These are phyloP conservation scores for Alternaria sp. DNA, from an alignment of 2,329 filamentous ascomycete genomes.

Conservation along the genomic window DNA sequence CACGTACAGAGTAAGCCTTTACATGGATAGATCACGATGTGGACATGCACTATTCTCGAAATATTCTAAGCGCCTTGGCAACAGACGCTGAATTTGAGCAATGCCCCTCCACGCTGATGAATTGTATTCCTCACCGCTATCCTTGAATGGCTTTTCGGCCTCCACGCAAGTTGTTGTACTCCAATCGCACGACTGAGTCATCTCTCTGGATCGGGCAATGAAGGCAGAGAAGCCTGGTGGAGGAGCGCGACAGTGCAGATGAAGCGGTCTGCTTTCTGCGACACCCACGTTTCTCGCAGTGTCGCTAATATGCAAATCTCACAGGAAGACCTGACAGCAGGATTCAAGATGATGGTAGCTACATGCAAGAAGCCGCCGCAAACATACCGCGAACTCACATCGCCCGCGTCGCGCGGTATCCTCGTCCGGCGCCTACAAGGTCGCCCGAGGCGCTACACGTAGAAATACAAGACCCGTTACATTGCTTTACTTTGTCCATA, in stretches of 20 bases:
- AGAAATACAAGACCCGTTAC: slow-evolving; percentile 38
- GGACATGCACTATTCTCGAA: not conserved
- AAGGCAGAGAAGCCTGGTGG: slow-evolving; percentile 9
- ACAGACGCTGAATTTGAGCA: slow-evolving; percentile 3
- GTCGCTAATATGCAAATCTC: slow-evolving; percentile 25
- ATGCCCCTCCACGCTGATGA: slow-evolving; percentile 12
- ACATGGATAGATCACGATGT: not conserved
- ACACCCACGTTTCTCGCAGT: slow-evolving; percentile 8
- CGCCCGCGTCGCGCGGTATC: slow-evolving; percentile 18
- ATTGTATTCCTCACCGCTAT: slow-evolving; percentile 18
- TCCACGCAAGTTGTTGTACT: slow-evolving; percentile 1
- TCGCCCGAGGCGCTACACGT: slow-evolving; percentile 34
- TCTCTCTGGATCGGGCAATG: not conserved
- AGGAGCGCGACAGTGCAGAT: slow-evolving; percentile 7
- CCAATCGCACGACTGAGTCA: not conserved
- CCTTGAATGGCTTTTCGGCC: not conserved
- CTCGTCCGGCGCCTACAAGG: slow-evolving; percentile 32
- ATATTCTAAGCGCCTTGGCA: slow-evolving; percentile 6
- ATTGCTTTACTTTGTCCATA: slow-evolving; percentile 3
- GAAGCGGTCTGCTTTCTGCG: slow-evolving; percentile 19
- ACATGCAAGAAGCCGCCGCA: slow-evolving; percentile 9
- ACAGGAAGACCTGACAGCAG: slow-evolving; percentile 7
- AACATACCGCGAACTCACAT: slow-evolving; percentile 17
- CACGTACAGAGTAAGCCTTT: not conserved
- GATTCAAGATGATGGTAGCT: not conserved